Evolutionary conservation across 257 asterid genomes (phyloP), one percentile per base, ranked within the genome.

Genomic region (Ehretia macrophylla): DNA sequence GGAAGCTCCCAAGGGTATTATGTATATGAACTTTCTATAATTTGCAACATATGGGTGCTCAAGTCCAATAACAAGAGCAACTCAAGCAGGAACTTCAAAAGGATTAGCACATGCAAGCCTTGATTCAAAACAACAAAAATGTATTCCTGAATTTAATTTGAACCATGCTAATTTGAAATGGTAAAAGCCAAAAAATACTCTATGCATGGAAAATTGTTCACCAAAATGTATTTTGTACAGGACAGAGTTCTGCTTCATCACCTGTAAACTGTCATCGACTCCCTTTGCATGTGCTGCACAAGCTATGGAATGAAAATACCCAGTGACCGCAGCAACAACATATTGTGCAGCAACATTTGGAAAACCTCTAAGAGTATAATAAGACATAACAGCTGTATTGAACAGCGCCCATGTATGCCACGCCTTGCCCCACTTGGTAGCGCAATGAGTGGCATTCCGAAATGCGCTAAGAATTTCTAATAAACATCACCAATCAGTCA

Each of bases 341-440:
- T 73, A 93, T 71, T 89, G 95, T 32, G 85, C 74, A 58, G 97
- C 95, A 72, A 71, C 44, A 76, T 75, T 72, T 17, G 88, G 77
- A 68, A 73, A 76, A 59, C 95, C 83, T 81, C 95, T 80, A 75
- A 78, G 72, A 39, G 92, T 86, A 74, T 89, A 89, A 77, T 89
- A 94, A 66, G 99, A 89, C 99, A 93, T 93, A 70, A 89, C 99
- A 51, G 97, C 97, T 44, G 99, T 93, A 59, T 93, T 93, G 71
- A 89, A 93, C 56, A 86, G 96, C 37, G 99, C 99, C 99, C 99
- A 93, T 32, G 78, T 86, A 75, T 93, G 99, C 99, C 99, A 93
- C 59, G 97, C 96, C 72, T 83, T 93, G 66, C 87, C 97, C 94
- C 95, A 93, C 73, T 79, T 85, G 20, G 95, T 69, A 21, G 99